A percentile compares a stretch with the other conserved stretches of the same genome.
Evolutionary conservation across 306 rosid species (phyloP).

Genomic region (Cucurbita pepo): DNA sequence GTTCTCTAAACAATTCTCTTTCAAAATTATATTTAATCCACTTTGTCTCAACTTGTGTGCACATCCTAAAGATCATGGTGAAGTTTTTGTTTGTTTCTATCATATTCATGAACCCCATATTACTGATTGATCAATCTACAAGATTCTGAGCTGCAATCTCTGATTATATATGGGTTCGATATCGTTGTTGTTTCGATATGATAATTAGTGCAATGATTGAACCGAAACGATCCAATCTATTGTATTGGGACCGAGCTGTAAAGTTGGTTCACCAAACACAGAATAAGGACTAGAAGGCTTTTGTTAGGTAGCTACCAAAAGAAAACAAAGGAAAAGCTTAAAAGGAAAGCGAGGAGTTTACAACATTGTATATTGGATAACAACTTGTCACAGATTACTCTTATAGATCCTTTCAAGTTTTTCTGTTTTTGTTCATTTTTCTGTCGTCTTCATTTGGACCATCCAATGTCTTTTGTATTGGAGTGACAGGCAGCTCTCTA

Average conservation of each 20-base stretch:
- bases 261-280: background rate
- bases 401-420: background rate
- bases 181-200: background rate
- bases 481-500: background rate
- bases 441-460: background rate
- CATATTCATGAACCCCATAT: background rate
- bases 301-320: background rate
- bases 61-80: background rate
- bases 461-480: background rate
- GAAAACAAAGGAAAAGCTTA: background rate
- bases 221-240: background rate
- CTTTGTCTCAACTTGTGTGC: background rate
- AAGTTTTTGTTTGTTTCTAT: background rate
- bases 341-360: background rate
- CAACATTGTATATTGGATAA: background rate
- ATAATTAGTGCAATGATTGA: slow-evolving; percentile 1
- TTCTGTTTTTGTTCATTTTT: background rate
- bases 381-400: slow-evolving; percentile 2
- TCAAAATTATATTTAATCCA: background rate
- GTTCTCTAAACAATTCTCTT: background rate
- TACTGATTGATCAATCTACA: background rate
- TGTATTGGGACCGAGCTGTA: slow-evolving; percentile 1
- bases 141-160: background rate
- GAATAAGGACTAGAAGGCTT: background rate
- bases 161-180: background rate